Percentiles rank a stretch among this genome's conserved stretches.
Conservation (phyloP, 2,329 filamentous ascomycete genomes). For the Plenodomus lindquistii region DNA sequence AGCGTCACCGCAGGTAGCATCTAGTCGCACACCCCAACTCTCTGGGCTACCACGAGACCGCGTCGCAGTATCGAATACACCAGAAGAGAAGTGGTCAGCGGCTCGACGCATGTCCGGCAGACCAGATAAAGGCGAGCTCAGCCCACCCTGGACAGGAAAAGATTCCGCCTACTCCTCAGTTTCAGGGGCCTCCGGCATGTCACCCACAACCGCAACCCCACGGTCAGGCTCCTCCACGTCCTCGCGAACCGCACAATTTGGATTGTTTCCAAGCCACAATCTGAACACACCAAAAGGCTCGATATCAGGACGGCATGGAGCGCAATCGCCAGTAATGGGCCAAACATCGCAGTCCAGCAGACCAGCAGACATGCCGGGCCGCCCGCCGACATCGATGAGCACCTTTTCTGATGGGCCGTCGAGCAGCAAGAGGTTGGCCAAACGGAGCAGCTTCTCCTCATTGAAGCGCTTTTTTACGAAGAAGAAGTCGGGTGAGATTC, state of each 20-base stretch:
- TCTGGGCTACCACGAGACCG: conserved; percentile 18
- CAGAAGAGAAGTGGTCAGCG: conserved; percentile 13
- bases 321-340: conserved; percentile 27
- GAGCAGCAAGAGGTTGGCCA: conserved; percentile 31
- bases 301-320: conserved; percentile 30
- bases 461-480: conserved; percentile 43
- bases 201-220: conserved; percentile 27
- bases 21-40: conserved; percentile 13
- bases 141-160: conserved; percentile 41
- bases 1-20: conserved; percentile 15
- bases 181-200: conserved; percentile 39
- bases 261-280: conserved; percentile 38
- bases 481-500: conserved; percentile 37
- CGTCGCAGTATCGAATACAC: conserved; percentile 13
- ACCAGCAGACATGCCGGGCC: conserved; percentile 21
- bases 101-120: conserved; percentile 12
- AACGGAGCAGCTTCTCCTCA: conserved; percentile 41
- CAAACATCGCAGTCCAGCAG: conserved; percentile 14
- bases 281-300: conserved; percentile 40
- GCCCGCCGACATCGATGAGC: conserved; percentile 37
- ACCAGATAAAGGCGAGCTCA: conserved; percentile 24
- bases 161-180: conserved; percentile 47
- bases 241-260: conserved; percentile 40
- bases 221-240: conserved; percentile 37
- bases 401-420: conserved; percentile 21